These are phyloP conservation scores for Apiospora phragmitis DNA, from an alignment of 2,329 filamentous ascomycete species.

Conservation along the genomic window DNA sequence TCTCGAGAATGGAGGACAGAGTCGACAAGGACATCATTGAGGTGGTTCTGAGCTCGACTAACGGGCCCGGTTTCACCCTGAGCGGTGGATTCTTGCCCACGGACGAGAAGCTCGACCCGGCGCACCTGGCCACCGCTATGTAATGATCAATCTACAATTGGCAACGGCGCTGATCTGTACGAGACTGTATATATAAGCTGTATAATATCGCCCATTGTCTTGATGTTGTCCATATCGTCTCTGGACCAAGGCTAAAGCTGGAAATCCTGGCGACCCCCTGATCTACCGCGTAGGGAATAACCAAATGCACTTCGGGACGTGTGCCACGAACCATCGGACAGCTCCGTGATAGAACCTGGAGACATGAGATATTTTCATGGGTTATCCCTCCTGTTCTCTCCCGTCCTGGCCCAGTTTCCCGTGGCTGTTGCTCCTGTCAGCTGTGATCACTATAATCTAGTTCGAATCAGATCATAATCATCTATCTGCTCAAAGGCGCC, in stretches of 20 bases:
- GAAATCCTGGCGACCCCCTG: neutral
- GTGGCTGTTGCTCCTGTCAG: neutral
- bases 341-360: no score
- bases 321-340: neutral
- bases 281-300: neutral
- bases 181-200: constrained; percentile 5
- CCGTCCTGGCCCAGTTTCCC: no score
- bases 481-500: neutral
- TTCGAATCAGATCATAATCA: neutral
- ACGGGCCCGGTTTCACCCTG: constrained; percentile 83
- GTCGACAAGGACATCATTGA: constrained; percentile 72
- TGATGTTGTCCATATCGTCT: neutral
- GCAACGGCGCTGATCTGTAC: neutral
- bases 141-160: constrained; percentile 32
- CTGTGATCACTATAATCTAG: no score
- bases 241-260: neutral
- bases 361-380: neutral
- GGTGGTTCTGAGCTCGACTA: constrained; percentile 81
- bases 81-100: constrained; percentile 74
- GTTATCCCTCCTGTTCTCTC: neutral
- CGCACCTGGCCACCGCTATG: constrained; percentile 55
- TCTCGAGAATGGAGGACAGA: constrained; percentile 62
- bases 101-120: constrained; percentile 55
- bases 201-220: constrained; percentile 1
- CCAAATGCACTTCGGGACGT: neutral